phyloP scores from a whole-genome alignment of 352 stramenopile species.

The Globisporangium parvum region DNA sequence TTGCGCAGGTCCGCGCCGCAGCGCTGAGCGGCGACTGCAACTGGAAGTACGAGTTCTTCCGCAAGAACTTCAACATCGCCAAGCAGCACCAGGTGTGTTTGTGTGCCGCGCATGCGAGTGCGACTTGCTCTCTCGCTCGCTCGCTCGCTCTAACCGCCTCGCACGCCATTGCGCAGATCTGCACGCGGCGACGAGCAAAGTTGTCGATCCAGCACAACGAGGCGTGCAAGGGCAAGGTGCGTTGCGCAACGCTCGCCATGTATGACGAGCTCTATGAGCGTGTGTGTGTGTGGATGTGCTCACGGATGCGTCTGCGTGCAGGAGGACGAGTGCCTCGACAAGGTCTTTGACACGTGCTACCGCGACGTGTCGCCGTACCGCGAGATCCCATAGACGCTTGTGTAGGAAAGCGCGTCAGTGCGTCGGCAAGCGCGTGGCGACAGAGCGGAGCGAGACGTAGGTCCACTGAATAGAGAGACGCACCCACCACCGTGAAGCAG shows the following conservation, averaged over 20 bases:
- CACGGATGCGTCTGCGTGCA: constrained; percentile 11
- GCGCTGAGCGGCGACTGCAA: constrained; percentile 87
- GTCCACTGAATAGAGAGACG: background rate
- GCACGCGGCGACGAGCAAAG: constrained; percentile 85
- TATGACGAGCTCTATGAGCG: too few species aligned
- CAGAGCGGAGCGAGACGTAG: background rate
- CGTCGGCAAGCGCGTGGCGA: background rate
- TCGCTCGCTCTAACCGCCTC: background rate
- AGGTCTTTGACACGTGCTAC: constrained; percentile 84
- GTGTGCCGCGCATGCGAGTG: background rate
- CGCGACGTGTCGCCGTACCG: constrained; percentile 75
- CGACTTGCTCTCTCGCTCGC: background rate
- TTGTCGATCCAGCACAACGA: constrained; percentile 73
- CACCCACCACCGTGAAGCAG: too few species aligned
- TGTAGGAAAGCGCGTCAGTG: background rate
- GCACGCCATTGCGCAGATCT: constrained; percentile 74
- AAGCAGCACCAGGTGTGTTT: constrained; percentile 79
- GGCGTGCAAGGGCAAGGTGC: constrained; percentile 68
- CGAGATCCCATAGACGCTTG: constrained; percentile 58
- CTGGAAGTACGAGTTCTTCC: constrained; percentile 89
- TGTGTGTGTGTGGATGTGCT: background rate
- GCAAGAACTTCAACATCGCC: constrained; percentile 87
- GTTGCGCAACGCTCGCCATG: constrained; percentile 11
- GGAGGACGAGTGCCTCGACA: constrained; percentile 82
- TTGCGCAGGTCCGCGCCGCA: constrained; percentile 51